phyloP scores from a whole-genome alignment of 2,329 filamentous ascomycete species.

The Coniochaeta ligniaria region DNA sequence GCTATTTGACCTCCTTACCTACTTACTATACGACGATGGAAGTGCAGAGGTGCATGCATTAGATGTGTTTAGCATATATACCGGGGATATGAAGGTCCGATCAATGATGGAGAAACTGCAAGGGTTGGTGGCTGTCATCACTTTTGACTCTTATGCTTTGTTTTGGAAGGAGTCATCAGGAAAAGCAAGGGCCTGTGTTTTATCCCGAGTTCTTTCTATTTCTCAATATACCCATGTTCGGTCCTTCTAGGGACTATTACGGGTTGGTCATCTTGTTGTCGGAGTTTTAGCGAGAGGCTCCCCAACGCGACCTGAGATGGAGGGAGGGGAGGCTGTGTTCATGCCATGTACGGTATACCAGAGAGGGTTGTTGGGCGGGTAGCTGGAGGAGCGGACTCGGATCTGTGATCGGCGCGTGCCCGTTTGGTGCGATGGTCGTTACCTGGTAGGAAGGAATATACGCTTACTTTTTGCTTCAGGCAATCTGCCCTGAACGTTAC shows the following conservation, averaged over 20 bases:
- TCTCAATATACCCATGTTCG: neutral
- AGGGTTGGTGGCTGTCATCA: neutral
- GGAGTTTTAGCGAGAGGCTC: neutral
- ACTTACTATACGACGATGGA: neutral
- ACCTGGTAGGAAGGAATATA: too few species aligned
- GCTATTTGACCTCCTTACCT: too few species aligned
- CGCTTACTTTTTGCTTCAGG: too few species aligned
- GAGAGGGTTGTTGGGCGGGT: too few species aligned
- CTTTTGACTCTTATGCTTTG: neutral
- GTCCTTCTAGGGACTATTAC: neutral
- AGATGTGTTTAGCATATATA: neutral
- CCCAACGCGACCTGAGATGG: too few species aligned
- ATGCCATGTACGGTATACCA: too few species aligned
- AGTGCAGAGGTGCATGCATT: neutral
- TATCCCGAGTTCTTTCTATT: neutral
- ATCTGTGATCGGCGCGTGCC: too few species aligned
- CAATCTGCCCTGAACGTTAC: too few species aligned
- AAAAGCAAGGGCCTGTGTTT: neutral
- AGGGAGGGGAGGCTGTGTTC: neutral
- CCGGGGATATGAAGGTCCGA: neutral
- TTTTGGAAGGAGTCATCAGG: neutral
- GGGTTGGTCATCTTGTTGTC: neutral
- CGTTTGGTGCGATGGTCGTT: too few species aligned
- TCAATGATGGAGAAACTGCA: neutral
- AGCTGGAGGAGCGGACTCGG: too few species aligned